These are phyloP conservation scores for Piper longum DNA, from an alignment of 164 flowering plant genomes.

Conservation along the genomic window DNA sequence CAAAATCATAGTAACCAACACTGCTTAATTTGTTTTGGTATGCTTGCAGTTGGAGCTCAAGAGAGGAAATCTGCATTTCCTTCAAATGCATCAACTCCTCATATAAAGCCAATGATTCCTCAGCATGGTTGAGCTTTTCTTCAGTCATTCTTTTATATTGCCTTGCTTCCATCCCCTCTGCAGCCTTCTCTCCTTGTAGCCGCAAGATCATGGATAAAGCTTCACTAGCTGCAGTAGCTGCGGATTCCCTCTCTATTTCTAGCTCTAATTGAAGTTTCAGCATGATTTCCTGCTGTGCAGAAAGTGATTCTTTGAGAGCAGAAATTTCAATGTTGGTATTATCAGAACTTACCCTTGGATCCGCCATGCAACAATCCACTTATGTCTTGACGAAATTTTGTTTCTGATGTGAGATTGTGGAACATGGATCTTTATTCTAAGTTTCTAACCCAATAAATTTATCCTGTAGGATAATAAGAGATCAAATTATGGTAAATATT, in stretches of 20 bases:
- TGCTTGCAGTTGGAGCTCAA: slow-evolving; percentile 66
- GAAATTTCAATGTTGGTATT: slow-evolving; percentile 21
- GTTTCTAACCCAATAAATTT: too few species aligned
- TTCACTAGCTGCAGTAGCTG: slow-evolving; percentile 66
- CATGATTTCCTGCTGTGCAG: slow-evolving; percentile 50
- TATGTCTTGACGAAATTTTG: too few species aligned
- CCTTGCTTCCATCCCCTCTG: slow-evolving; percentile 64
- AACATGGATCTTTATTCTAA: too few species aligned
- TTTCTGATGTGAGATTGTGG: too few species aligned
- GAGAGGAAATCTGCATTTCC: slow-evolving; percentile 72
- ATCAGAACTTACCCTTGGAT: not conserved
- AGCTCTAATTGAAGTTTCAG: slow-evolving; percentile 57
- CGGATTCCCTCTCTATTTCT: slow-evolving; percentile 80
- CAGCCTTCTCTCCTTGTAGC: slow-evolving; percentile 76
- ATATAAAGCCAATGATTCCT: slow-evolving; percentile 39
- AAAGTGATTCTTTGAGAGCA: slow-evolving; percentile 49
- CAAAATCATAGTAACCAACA: slow-evolving; percentile 43
- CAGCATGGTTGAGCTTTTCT: slow-evolving; percentile 60
- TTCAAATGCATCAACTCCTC: slow-evolving; percentile 56
- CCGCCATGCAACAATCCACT: too few species aligned
- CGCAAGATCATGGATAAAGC: slow-evolving; percentile 77
- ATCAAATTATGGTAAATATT: too few species aligned
- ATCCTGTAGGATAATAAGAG: too few species aligned
- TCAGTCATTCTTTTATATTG: slow-evolving; percentile 85
- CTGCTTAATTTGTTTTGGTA: slow-evolving; percentile 47